Conservation (phyloP, 805 yeast genomes). For the Geotrichum ghanense region DNA sequence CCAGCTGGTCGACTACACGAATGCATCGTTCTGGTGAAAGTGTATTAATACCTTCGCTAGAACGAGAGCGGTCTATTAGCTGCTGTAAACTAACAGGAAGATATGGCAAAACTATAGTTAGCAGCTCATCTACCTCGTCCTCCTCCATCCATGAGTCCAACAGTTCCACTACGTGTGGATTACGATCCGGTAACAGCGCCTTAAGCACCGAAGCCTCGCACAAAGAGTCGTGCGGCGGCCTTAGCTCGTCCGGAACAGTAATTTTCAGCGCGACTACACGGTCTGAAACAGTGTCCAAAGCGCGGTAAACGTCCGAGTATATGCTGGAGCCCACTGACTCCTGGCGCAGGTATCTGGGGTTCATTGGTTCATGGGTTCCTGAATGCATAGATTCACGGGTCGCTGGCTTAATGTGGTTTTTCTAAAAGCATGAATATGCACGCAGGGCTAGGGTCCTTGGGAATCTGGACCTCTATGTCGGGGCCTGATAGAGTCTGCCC, state of each 20-base stretch:
- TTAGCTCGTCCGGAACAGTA: constrained; percentile 38
- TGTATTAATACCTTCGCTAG: constrained; percentile 28
- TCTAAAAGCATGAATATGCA: no score
- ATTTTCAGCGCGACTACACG: constrained; percentile 34
- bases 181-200: constrained; percentile 12
- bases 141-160: constrained; percentile 15
- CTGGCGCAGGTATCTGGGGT: constrained; percentile 9
- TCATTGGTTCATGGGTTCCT: no score
- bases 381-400: no score
- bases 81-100: constrained; percentile 27
- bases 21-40: constrained; percentile 28
- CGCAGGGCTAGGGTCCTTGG: no score
- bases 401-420: no score
- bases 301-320: constrained; percentile 32
- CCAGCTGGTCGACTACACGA: constrained; percentile 12
- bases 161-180: constrained; percentile 20
- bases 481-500: no score
- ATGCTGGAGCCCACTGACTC: constrained; percentile 31
- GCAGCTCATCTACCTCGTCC: constrained; percentile 20
- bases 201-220: constrained; percentile 34
- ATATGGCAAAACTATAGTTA: constrained; percentile 34
- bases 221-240: constrained; percentile 42
- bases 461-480: no score
- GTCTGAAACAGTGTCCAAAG: constrained; percentile 9
- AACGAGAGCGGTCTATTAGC: constrained; percentile 24